These are phyloP conservation scores for Globisporangium iwayamae DNA, from an alignment of 352 stramenopile genomes.

Conservation along the genomic window DNA sequence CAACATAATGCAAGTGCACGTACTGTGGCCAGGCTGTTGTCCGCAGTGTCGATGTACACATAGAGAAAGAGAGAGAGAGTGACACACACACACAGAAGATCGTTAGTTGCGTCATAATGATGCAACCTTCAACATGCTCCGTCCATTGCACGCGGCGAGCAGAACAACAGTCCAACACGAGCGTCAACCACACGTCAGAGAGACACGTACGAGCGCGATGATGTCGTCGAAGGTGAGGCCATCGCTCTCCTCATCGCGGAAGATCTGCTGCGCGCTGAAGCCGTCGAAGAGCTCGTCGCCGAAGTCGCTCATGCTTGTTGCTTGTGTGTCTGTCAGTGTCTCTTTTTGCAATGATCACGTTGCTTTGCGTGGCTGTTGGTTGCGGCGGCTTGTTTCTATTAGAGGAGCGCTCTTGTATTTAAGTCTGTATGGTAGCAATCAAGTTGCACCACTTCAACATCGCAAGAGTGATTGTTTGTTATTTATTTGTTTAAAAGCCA, in stretches of 20 bases:
- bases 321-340: background rate
- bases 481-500: background rate
- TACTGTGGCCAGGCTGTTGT: slow-evolving; percentile 63
- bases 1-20: slow-evolving; percentile 13
- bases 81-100: background rate
- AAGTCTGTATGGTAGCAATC: background rate
- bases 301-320: slow-evolving; percentile 13
- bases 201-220: slow-evolving; percentile 63
- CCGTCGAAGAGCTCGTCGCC: slow-evolving; percentile 47
- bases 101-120: background rate
- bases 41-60: background rate
- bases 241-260: slow-evolving; percentile 61
- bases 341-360: background rate
- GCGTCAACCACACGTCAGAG: background rate
- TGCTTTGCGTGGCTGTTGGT: slow-evolving; percentile 5
- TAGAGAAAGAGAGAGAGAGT: background rate
- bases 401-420: slow-evolving; percentile 10
- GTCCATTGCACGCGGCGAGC: background rate
- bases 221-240: slow-evolving; percentile 85
- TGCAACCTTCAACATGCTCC: slow-evolving; percentile 7
- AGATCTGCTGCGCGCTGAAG: slow-evolving; percentile 70
- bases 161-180: background rate
- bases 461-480: slow-evolving; percentile 5
- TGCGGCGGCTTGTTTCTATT: background rate
- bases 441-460: slow-evolving; percentile 10